Conservation (phyloP, 768 basidiomycete genomes). For the Tulasnella sp. region DNA sequence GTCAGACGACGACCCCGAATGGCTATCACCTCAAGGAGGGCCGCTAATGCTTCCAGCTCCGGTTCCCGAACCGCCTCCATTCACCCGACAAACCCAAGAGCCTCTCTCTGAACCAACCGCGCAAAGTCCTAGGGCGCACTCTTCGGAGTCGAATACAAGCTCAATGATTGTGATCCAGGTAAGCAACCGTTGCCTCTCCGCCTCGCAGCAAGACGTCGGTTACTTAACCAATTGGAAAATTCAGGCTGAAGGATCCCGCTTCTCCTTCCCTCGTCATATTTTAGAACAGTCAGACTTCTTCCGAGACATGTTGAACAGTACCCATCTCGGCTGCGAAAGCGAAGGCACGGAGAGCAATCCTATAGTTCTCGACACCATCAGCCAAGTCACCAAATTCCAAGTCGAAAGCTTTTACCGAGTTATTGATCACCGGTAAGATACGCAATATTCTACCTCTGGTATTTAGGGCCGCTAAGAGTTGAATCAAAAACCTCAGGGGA, state of each 20-base stretch:
- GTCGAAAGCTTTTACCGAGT: background rate
- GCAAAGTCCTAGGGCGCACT: background rate
- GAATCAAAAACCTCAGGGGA: background rate
- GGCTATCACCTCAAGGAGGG: background rate
- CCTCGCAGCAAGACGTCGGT: background rate
- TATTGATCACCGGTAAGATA: background rate
- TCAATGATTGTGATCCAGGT: background rate
- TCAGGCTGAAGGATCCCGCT: background rate
- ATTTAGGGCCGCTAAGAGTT: background rate
- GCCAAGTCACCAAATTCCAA: background rate
- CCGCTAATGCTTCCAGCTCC: background rate
- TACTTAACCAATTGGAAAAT: background rate
- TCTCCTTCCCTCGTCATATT: background rate
- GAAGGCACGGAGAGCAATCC: background rate
- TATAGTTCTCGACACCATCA: background rate
- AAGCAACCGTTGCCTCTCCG: background rate
- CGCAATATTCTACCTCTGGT: background rate
- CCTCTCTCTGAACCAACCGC: background rate
- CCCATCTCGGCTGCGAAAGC: background rate
- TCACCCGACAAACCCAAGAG: background rate
- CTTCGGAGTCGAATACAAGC: background rate
- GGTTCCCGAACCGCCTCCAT: background rate
- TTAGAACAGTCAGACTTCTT: background rate
- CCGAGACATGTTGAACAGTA: background rate
- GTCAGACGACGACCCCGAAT: background rate